Evolutionary conservation across 2,329 filamentous ascomycete species (phyloP).

Genomic region (Cordyceps militaris): DNA sequence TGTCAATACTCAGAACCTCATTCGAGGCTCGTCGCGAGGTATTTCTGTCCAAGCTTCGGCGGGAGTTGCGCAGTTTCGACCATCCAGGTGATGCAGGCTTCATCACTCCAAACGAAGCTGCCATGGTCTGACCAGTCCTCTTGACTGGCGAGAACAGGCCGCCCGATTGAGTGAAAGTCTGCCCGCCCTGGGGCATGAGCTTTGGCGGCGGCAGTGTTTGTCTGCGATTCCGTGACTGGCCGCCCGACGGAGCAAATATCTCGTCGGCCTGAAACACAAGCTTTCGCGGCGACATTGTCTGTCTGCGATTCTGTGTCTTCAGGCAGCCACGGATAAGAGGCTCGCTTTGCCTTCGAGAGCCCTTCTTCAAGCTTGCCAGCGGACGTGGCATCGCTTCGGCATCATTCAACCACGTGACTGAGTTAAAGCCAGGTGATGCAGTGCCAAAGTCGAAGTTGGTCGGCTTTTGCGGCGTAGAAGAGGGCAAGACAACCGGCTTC

Average conservation of each 20-base stretch:
- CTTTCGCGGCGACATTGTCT: constrained; percentile 23
- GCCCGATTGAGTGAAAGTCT: not conserved
- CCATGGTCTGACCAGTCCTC: not conserved
- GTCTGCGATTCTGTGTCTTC: constrained; percentile 20
- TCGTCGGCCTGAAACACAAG: not conserved
- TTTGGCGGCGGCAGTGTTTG: constrained; percentile 24
- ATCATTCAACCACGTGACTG: constrained; percentile 23
- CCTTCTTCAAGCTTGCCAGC: constrained; percentile 19
- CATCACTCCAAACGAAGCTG: not conserved
- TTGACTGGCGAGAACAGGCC: constrained; percentile 6
- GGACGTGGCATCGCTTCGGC: constrained; percentile 17
- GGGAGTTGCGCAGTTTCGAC: not conserved
- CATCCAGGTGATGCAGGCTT: not conserved
- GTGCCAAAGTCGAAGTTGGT: constrained; percentile 23
- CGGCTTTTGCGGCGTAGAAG: constrained; percentile 13
- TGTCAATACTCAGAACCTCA: constrained; percentile 27
- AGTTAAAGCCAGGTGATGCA: constrained; percentile 22
- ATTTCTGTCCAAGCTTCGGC: not conserved
- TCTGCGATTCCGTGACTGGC: constrained; percentile 18
- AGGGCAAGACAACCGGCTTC: not conserved
- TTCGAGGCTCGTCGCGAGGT: constrained; percentile 13
- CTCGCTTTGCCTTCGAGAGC: constrained; percentile 28
- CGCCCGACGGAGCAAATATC: not conserved
- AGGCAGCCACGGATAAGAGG: constrained; percentile 24
- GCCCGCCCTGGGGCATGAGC: not conserved